Base-by-base conservation (phyloP, 345 rosid species). In the Camelina neglecta region DNA sequence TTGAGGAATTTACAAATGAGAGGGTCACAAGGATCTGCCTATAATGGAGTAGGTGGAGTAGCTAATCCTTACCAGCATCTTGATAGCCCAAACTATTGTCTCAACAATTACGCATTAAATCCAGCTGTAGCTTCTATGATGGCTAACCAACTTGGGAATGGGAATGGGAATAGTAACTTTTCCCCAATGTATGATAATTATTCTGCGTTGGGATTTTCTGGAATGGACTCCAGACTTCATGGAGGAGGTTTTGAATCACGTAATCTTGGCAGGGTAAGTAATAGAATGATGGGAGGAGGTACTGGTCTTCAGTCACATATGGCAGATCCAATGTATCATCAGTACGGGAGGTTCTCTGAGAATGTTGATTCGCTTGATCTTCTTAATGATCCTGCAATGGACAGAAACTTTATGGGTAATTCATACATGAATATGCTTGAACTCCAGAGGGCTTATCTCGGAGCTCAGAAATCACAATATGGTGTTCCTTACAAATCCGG, bases 121-220 rank as follows among this genome's bases (percentile, higher is more conserved):
- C 93, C 93, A 5, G 84, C 85, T 44, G 51, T 87, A 62, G 82
- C 87, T 18, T 84, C 96, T 48, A 63, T 82, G 83, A 83, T 90
- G 85, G 85, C 86, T 49, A 76, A 78, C 82, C 98, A 93, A 55
- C 81, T 87, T 26, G 29, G 29, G 29, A 26, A 26, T 26, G 26
- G 26, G 2, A 23, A 23, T 63, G 92, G 90, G 49, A 72, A 72
- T 23, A 83, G 83, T 64, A 89, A 74, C 81, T 72, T 81, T 54
- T 88, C 97, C 11, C 89, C 89, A 26, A 75, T 83, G 61, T 91
- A 80, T 82, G 96, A 88, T 53, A 89, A 90, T 87, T 82, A 78
- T 82, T 91, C 29, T 42, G 85, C 87, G 67, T 55, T 85, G 82
- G 90, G 80, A 12, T 76, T 70, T 21, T 83, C 88, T 57, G 92